These are phyloP conservation scores for Letharia columbiana DNA, from an alignment of 495 filamentous ascomycete species.

Conservation along the genomic window DNA sequence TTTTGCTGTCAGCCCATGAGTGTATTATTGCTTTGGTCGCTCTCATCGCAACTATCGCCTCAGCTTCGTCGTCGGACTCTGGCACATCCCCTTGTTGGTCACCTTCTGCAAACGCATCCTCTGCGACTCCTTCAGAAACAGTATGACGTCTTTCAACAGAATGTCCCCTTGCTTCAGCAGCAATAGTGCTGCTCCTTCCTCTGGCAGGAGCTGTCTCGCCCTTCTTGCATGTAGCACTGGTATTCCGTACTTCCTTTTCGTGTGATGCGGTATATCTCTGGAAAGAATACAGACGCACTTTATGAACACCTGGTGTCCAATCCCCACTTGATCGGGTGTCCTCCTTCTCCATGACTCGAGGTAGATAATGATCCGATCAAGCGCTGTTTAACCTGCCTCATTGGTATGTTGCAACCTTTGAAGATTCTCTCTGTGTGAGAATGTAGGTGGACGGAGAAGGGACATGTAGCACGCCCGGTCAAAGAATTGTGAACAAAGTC, in stretches of 20 bases:
- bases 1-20: neutral
- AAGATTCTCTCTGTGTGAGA: neutral
- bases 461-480: neutral
- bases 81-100: too few species aligned
- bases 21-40: neutral
- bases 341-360: neutral
- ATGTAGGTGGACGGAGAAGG: neutral
- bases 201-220: neutral
- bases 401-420: neutral
- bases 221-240: too few species aligned
- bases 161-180: too few species aligned
- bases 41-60: neutral
- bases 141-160: too few species aligned
- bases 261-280: neutral
- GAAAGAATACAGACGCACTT: neutral
- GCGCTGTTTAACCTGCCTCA: neutral
- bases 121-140: too few species aligned
- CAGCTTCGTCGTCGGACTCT: neutral
- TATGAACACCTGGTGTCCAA: neutral
- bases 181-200: too few species aligned
- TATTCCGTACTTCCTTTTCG: neutral
- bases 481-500: neutral
- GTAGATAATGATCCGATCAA: neutral
- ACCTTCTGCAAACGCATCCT: too few species aligned
- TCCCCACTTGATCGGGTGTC: neutral